Base-by-base conservation (phyloP, 2,329 filamentous ascomycete genomes). In the Stachybotrys echinatus region DNA sequence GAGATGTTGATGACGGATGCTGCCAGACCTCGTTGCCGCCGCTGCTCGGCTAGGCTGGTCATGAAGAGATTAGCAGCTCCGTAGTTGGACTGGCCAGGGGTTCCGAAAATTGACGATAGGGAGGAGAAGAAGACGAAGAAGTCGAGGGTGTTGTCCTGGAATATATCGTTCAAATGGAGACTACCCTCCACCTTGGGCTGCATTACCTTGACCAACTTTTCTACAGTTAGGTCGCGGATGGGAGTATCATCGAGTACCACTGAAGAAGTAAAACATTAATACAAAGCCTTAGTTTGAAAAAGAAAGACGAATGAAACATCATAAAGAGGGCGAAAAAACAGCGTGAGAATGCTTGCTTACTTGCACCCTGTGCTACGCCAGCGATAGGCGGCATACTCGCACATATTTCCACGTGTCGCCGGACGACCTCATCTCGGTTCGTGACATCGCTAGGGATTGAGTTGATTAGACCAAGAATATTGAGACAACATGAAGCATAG, bases 71-170 rank as follows among this genome's bases (percentile, higher is more conserved):
- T 71, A 3, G 64, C 67, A 5, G 71, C 69, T 2, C 59, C 54
- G 47, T 74, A 74, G 22, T 57, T 62, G 12, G 58, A 54, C 48
- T 74, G 73, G 2, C 69, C 69, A 2, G 50, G 47, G 43, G 68
- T 68, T 1, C 72, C 73, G 1, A 62, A 56, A 0, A 72, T 58
- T 4, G 48, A 57, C 5, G 63, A 52, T 2, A 68, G 51, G 0
- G 73, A 75, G 1, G 67, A 71, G 42, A 74, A 67, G 22, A 71
- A 54, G 12, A 76, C 58, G 55, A 76, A 73, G 48, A 73, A 74
- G 43, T 72, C 69, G 0, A 73, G 61, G 7, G 58, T 46, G 0
- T 48, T 42, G 1, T 62, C 52, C 17, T 49, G 31, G 46, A 71
- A 68, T 0, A 67, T 42, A 2, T 64, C 57, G 10, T 72, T 60